A percentile compares a stretch with the other conserved stretches of the same genome.
Evolutionary conservation across 1,284 basidiomycete species (phyloP).

Genomic region (Apiotrichum gamsii): DNA sequence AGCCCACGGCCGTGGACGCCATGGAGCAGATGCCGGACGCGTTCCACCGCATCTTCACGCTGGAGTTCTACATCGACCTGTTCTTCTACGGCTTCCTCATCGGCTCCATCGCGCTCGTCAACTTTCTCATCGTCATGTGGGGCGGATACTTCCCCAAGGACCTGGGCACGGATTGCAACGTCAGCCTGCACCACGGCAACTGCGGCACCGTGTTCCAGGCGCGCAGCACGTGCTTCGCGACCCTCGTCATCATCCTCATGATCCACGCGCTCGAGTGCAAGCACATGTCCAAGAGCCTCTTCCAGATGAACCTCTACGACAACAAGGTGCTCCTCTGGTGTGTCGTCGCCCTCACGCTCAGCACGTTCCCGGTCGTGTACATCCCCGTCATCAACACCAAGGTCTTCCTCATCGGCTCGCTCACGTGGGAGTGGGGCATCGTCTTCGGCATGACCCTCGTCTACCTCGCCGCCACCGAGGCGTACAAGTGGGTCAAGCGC

Average conservation of each 20-base stretch:
- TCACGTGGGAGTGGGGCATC: conserved; percentile 48
- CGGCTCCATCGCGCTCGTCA: conserved; percentile 54
- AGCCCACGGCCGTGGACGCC: conserved; percentile 54
- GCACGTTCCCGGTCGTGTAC: conserved; percentile 46
- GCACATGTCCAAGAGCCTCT: conserved; percentile 43
- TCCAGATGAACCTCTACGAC: conserved; percentile 52
- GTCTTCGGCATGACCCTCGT: conserved; percentile 45
- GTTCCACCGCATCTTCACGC: conserved; percentile 54
- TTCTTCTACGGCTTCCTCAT: conserved; percentile 61
- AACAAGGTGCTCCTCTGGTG: conserved; percentile 56
- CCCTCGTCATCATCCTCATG: conserved; percentile 53
- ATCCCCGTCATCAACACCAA: conserved; percentile 46
- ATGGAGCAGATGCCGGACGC: conserved; percentile 56
- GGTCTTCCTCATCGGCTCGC: conserved; percentile 39
- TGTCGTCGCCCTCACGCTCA: conserved; percentile 37
- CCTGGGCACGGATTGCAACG: conserved; percentile 50
- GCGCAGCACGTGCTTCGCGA: conserved; percentile 54
- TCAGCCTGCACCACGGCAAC: conserved; percentile 19
- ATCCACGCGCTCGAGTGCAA: conserved; percentile 48
- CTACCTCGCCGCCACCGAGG: conserved; percentile 36
- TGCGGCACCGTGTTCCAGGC: conserved; percentile 52
- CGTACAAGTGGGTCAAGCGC: conserved; percentile 39
- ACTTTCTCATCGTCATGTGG: conserved; percentile 56
- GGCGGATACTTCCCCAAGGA: conserved; percentile 48
- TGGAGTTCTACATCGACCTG: conserved; percentile 55